These are phyloP conservation scores for Simmondsia chinensis DNA, from an alignment of 148 eudicot species.

Conservation along the genomic window DNA sequence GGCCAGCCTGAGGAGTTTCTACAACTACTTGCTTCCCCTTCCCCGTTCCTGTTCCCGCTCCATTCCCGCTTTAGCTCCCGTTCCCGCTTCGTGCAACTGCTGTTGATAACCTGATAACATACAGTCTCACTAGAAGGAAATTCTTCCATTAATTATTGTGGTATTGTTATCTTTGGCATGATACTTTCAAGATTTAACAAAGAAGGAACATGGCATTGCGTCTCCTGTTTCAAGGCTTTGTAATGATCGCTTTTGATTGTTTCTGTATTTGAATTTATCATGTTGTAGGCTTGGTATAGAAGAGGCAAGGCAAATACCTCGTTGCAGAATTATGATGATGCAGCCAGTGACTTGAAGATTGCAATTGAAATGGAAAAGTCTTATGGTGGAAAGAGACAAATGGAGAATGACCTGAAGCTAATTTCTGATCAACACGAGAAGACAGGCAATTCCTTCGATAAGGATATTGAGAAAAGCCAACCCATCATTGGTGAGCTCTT, in stretches of 20 bases:
- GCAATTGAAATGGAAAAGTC: conserved; percentile 55
- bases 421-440: conserved; percentile 13
- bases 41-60: no score
- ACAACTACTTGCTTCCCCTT: no score
- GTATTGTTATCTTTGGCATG: background rate
- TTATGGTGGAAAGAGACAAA: conserved; percentile 56
- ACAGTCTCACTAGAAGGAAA: no score
- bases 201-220: no score
- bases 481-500: conserved; percentile 24
- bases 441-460: conserved; percentile 9
- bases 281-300: conserved; percentile 83
- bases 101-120: no score
- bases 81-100: no score
- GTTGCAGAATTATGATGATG: conserved; percentile 51
- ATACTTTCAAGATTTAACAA: background rate
- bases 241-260: background rate
- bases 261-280: conserved; percentile 2
- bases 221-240: no score
- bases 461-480: conserved; percentile 12
- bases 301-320: conserved; percentile 78
- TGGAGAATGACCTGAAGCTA: conserved; percentile 45
- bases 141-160: no score
- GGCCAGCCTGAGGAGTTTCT: no score
- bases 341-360: conserved; percentile 42
- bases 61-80: no score